Base-by-base conservation (phyloP, 1,284 basidiomycete genomes). In the Inonotus obliquus region DNA sequence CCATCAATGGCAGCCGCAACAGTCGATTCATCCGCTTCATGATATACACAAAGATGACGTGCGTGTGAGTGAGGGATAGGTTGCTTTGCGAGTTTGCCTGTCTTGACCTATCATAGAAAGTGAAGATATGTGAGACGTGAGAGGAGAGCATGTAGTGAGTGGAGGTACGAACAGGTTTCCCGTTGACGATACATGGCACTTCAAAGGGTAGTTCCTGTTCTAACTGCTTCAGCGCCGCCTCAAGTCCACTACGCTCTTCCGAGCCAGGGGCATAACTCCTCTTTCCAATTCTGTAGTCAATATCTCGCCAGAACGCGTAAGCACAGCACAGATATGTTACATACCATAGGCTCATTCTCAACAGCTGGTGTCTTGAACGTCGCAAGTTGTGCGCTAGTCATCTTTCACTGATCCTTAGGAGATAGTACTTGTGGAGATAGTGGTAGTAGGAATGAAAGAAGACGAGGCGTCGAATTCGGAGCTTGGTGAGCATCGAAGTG, bases 181-280 rank as follows among this genome's bases (percentile, higher is more conserved):
- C 96, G 71, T 98, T 92, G 70, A 99, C 84, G 67, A 99, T 81
- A 70, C 91, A 91, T 23, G 96, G 96, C 1, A 99, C 91, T 70
- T 97, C 91, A 73, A 94, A 93, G 2, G 95, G 95, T 3, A 90
- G 79, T 66, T 88, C 78, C 65, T 89, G 82, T 72, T 92, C 81
- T 87, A 98, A 91, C 77, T 93, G 81, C 38, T 77, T 74, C 67
- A 99, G 73, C 11, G 92, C 92, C 48, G 82, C 86, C 70, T 91
- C 79, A 57, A 99, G 80, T 21, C 79, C 89, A 52, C 77, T 76
- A 61, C 97, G 86, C 74, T 98, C 95, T 7, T 82, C 73, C 1
- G 94, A 92, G 64, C 88, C 92, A 49, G 86, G 84, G 11, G 84
- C 85, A 79, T 98, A 99, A 66, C 83, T 76, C 71, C 79, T 74